Conservation (phyloP, 352 stramenopile species). For the Globisporangium uncinulatum region DNA sequence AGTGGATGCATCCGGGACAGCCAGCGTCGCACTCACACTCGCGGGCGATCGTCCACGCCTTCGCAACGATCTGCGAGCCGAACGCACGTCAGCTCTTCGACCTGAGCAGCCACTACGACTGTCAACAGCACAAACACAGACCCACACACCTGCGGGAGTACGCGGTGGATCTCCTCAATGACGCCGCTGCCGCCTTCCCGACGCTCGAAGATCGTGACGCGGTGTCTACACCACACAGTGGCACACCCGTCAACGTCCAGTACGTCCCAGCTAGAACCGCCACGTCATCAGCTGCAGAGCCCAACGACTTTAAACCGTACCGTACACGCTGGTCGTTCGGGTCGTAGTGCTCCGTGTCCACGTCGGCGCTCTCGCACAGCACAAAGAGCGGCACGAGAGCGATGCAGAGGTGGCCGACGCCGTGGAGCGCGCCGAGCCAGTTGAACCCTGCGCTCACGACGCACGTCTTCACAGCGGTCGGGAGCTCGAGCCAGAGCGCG, state of each 20-base stretch:
- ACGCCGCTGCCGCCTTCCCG: constrained; percentile 86
- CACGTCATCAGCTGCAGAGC: background rate
- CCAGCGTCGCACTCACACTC: constrained; percentile 74
- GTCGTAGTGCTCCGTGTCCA: constrained; percentile 84
- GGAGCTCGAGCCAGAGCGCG: constrained; percentile 94
- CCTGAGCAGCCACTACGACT: too few relatives aligned
- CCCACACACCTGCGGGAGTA: constrained; percentile 49
- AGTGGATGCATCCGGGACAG: constrained; percentile 88
- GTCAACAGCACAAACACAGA: too few relatives aligned
- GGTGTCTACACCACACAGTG: constrained; percentile 11
- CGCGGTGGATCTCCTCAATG: constrained; percentile 64
- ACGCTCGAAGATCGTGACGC: constrained; percentile 86
- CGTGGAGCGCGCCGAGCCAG: constrained; percentile 62
- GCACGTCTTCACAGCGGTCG: constrained; percentile 29
- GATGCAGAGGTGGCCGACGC: constrained; percentile 89
- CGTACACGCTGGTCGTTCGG: constrained; percentile 54
- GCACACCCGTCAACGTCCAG: too few relatives aligned
- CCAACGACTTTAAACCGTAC: constrained; percentile 16
- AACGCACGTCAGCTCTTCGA: background rate
- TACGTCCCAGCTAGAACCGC: too few relatives aligned
- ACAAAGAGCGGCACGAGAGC: constrained; percentile 92
- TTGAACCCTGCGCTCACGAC: constrained; percentile 27
- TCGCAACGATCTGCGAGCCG: constrained; percentile 33
- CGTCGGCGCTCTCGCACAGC: constrained; percentile 78
- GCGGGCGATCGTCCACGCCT: constrained; percentile 57